Evolutionary conservation across 2,329 filamentous ascomycete species (phyloP), one percentile per base, ranked within the genome.

Genomic region (Ceratocystis colombiana): DNA sequence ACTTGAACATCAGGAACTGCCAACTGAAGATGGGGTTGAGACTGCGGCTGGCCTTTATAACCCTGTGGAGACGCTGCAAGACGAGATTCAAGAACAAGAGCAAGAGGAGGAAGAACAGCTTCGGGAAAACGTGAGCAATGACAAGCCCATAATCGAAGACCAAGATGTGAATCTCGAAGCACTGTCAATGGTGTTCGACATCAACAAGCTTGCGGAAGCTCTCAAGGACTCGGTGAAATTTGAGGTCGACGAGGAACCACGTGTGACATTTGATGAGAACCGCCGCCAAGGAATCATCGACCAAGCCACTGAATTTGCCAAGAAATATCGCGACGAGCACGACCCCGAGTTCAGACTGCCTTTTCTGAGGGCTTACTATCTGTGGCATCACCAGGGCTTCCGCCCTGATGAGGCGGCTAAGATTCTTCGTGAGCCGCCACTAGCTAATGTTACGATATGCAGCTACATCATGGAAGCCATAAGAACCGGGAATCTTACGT

Each of bases 381-480:
- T 90, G 22, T 90, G 87, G 87, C 77, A 84, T 65, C 79, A 84
- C 66, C 73, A 78, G 6, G 75, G 77, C 12, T 75, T 88, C 20
- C 69, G 72, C 0, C 76, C 84, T 0, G 71, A 74, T 0, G 74
- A 76, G 0, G 76, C 88, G 17, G 84, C 84, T 1, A 74, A 71
- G 2, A 69, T 88, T 1, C 74, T 88, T n/a, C 78, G 85, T 1
- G 76, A 83, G 8, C 84, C 85, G 15, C 85, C 87, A 1, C 72
- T 89, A 2, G 77, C 80, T 68, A 76, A 74, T 0, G 73, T 71
- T 15, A 88, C 84, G 0, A 83, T 88, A 1, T 76, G 78, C 1
- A 74, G 71, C 0, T 88, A 88, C 70, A 82, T 90, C 7, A 72
- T 87, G 1, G 76, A 81, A 7, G 80, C 81, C 0, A 74, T 89